Conservation (phyloP, 257 asterid genomes). For the Cordia subcordata region DNA sequence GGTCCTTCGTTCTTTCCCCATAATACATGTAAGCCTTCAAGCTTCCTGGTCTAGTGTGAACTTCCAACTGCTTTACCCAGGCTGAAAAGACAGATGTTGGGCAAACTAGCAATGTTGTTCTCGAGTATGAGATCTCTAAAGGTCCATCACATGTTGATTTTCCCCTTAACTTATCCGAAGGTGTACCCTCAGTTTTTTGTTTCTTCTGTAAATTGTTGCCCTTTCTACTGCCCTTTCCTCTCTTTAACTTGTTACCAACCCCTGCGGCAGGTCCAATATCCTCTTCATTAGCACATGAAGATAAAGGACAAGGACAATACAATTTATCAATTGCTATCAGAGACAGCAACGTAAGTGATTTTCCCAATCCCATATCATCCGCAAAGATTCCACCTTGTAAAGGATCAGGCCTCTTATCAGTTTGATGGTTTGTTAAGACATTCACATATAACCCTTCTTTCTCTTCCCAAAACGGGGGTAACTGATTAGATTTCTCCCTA, state of each 20-base stretch:
- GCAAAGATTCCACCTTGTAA: constrained; percentile 81
- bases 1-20: constrained; percentile 65
- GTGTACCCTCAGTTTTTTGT: constrained; percentile 18
- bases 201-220: constrained; percentile 18
- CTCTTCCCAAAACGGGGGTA: constrained; percentile 86
- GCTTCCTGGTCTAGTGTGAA: constrained; percentile 56
- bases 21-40: constrained; percentile 65
- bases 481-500: constrained; percentile 57
- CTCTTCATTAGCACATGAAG: constrained; percentile 22
- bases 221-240: constrained; percentile 34
- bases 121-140: constrained; percentile 12
- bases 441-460: constrained; percentile 49
- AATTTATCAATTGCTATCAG: constrained; percentile 66
- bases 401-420: constrained; percentile 61
- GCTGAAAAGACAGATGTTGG: constrained; percentile 74
- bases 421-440: constrained; percentile 56
- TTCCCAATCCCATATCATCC: constrained; percentile 92
- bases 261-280: constrained; percentile 13
- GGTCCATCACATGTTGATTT: constrained; percentile 4
- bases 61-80: constrained; percentile 69
- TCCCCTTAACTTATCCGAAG: neutral
- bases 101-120: constrained; percentile 62
- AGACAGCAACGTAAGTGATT: constrained; percentile 77
- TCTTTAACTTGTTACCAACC: constrained; percentile 19
- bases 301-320: constrained; percentile 12